A percentile compares a stretch with the other conserved stretches of the same genome.
phyloP scores from a whole-genome alignment of 495 filamentous ascomycete genomes.

The Aspergillus leporis region DNA sequence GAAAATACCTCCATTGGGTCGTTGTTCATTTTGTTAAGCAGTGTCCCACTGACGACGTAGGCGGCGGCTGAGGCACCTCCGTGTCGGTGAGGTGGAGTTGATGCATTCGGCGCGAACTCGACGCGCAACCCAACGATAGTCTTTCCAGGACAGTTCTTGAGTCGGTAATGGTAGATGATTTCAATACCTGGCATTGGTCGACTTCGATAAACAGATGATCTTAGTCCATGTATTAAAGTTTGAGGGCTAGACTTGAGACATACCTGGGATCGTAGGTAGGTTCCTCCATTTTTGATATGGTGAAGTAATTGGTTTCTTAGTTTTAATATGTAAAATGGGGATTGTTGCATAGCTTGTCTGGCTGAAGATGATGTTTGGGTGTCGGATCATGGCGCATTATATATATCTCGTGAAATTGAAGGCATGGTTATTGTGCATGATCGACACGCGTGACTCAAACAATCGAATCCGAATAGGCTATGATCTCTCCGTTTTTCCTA shows the following conservation, averaged over 20 bases:
- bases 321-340: too few species aligned
- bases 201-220: conserved; percentile 6
- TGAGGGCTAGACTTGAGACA: not conserved
- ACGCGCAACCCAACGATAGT: conserved; percentile 34
- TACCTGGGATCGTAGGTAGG: conserved; percentile 9
- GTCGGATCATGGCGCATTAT: too few species aligned
- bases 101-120: conserved; percentile 34
- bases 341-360: too few species aligned
- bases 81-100: conserved; percentile 43
- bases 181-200: conserved; percentile 28
- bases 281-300: conserved; percentile 5
- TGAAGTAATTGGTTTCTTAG: too few species aligned
- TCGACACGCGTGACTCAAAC: too few species aligned
- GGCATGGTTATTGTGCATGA: too few species aligned
- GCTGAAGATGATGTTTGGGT: too few species aligned
- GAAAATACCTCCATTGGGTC: conserved; percentile 21
- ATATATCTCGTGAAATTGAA: too few species aligned
- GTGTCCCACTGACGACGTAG: conserved; percentile 27
- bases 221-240: not conserved
- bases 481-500: too few species aligned
- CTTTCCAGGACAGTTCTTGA: conserved; percentile 36
- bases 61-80: conserved; percentile 39
- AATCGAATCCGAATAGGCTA: too few species aligned
- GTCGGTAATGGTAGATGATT: conserved; percentile 31
- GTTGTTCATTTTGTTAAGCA: conserved; percentile 44